Evolutionary conservation across 164 flowering plant genomes (phyloP), one percentile per base, ranked within the genome.

Genomic region (Cinnamomum micranthum): DNA sequence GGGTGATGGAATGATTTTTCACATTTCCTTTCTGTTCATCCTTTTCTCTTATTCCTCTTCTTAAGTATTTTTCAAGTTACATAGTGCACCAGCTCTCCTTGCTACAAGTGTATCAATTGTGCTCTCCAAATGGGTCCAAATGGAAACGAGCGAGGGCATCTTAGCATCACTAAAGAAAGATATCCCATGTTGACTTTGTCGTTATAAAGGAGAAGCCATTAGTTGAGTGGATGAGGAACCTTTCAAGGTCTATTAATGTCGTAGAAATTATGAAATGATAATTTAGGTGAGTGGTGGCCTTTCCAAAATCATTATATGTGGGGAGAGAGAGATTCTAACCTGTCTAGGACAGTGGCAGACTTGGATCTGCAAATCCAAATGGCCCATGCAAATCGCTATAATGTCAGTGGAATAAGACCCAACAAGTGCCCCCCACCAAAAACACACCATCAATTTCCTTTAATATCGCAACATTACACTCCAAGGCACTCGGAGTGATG

Each of bases 351-450:
- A 71, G 50, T 23, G 4, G 15, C 2, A 13, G 24, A 58, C 31
- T 58, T 31, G 74, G 65, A 71, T 71, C 59, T 35, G 50, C 74
- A 35, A 71, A 71, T 71, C 74, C 55, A 71, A 23, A 22, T 19
- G 66, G 66, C 24, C 50, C 50, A 71, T 59, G 51, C 19, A 59
- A n/a, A n/a, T 71, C 55, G 55, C 25, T n/a, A 69, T 22, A n/a
- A 69, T 68, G 71, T 47, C 55, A 47, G 47, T 47, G 27, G 58
- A 13, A 64, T 64, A 1, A 64, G 28, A 2, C 14, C 67, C 28
- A 20, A 22, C 12, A 24, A 17, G 41, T 27, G 55, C 27, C 71
- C 27, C 71, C 50, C 20, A 67, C 41, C 69, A 22, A 64, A 64
- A 55, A 41, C 0, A 41, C 11, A 7, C 47, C 47, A 41, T 41